These are phyloP conservation scores for Staphylotrichum tortipilum DNA, from an alignment of 495 filamentous ascomycete genomes.

Conservation along the genomic window DNA sequence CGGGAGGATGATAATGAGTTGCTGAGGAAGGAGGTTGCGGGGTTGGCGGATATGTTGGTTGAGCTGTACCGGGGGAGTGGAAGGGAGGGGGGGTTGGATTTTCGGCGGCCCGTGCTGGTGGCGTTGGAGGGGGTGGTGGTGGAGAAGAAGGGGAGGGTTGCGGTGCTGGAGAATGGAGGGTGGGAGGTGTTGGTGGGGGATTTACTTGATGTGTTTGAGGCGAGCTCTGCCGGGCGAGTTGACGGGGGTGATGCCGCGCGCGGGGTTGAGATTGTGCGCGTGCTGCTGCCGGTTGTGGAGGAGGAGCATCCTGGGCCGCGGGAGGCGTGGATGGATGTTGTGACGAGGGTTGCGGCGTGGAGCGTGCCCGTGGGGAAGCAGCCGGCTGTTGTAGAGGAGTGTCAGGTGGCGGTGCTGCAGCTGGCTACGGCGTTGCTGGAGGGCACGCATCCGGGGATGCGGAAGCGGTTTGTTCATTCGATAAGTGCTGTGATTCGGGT, in stretches of 20 bases:
- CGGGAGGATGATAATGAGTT: slow-evolving; percentile 54
- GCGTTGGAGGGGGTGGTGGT: slow-evolving; percentile 44
- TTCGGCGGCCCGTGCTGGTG: slow-evolving; percentile 42
- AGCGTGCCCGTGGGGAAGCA: slow-evolving; percentile 16
- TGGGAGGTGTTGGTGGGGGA: slow-evolving; percentile 44
- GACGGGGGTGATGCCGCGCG: slow-evolving; percentile 26
- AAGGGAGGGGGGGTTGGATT: slow-evolving; percentile 30
- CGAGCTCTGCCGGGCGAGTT: slow-evolving; percentile 3
- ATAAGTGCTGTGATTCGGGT: slow-evolving; percentile 33
- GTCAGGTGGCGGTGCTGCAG: slow-evolving; percentile 42
- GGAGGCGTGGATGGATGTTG: slow-evolving; percentile 42
- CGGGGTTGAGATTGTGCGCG: slow-evolving; percentile 45
- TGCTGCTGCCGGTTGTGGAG: slow-evolving; percentile 41
- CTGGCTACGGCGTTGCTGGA: slow-evolving; percentile 41
- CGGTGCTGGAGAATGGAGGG: slow-evolving; percentile 31
- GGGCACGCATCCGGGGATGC: slow-evolving; percentile 35
- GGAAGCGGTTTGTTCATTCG: slow-evolving; percentile 37
- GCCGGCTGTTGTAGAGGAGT: slow-evolving; percentile 30
- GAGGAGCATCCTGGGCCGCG: slow-evolving; percentile 25
- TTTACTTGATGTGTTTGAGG: slow-evolving; percentile 31
- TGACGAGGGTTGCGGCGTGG: slow-evolving; percentile 33
- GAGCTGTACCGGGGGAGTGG: slow-evolving; percentile 39
- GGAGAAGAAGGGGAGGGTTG: slow-evolving; percentile 34
- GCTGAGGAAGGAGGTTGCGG: slow-evolving; percentile 43
- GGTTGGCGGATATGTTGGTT: slow-evolving; percentile 50